Conservation (phyloP, 306 rosid genomes). For the Cicer arietinum region DNA sequence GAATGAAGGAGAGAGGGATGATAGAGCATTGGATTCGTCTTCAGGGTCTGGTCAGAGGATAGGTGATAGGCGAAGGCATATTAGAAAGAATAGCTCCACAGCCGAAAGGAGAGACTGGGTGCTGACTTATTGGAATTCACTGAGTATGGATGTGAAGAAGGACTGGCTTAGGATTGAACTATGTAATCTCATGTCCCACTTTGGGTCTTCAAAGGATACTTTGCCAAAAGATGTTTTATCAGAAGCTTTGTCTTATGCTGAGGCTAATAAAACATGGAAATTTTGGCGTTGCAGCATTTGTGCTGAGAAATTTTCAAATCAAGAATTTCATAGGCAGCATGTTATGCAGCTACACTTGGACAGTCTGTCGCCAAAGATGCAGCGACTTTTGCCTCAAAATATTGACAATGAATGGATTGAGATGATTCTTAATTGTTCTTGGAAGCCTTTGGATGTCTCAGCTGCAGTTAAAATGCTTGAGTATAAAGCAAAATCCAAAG, state of each 20-base stretch:
- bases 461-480: slow-evolving; percentile 79
- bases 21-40: slow-evolving; percentile 61
- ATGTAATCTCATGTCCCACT: slow-evolving; percentile 72
- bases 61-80: slow-evolving; percentile 66
- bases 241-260: slow-evolving; percentile 75
- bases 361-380: slow-evolving; percentile 74
- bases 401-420: slow-evolving; percentile 80
- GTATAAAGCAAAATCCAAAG: slow-evolving; percentile 53
- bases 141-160: slow-evolving; percentile 69
- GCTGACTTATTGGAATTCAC: slow-evolving; percentile 69
- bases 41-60: slow-evolving; percentile 67
- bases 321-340: slow-evolving; percentile 78
- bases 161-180: slow-evolving; percentile 71
- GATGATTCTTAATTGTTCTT: slow-evolving; percentile 80
- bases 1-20: slow-evolving; percentile 66
- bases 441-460: slow-evolving; percentile 83
- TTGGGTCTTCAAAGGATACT: slow-evolving; percentile 69
- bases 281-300: slow-evolving; percentile 89
- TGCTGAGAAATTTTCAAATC: slow-evolving; percentile 58
- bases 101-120: slow-evolving; percentile 84
- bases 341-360: slow-evolving; percentile 84
- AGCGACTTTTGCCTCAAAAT: slow-evolving; percentile 75
- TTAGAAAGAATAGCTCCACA: slow-evolving; percentile 66
- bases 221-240: slow-evolving; percentile 61
- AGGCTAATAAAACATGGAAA: slow-evolving; percentile 74